Base-by-base conservation (phyloP, 805 yeast genomes). In the Nakazawaea pomicola region DNA sequence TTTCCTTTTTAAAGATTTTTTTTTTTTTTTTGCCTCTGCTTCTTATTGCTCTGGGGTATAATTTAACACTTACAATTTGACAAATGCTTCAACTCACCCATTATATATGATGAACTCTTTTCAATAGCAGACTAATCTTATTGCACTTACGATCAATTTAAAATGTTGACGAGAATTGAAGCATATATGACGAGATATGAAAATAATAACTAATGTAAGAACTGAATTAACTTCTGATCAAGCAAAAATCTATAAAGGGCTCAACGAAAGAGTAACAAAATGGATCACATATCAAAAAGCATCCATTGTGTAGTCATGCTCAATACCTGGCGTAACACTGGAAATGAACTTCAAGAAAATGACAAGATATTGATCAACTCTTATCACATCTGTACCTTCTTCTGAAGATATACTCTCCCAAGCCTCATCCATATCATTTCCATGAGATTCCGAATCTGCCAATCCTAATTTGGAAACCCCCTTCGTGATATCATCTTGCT, bases 261-360 rank as follows among this genome's bases (percentile, higher is more conserved):
- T 6, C 16, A 18, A 32, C 18, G 31, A 29, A 21, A 38, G 4
- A 23, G 14, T 6, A 38, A 24, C 20, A 14, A 23, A 21, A 20
- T 23, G 27, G 10, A 8, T 11, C 8, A 14, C 30, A 12, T n/a
- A 14, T 28, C 30, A 28, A 55, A 84, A 76, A 1, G 95, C 97
- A 59, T 89, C 90, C 97, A 91, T 93, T n/a, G 99, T 93, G 58
- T 89, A 89, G 54, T 93, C 99, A 61, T 91, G 95, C 64, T 91
- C 96, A 43, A 93, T 90, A 14, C 97, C 96, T 0, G 99, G 99
- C 1, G 96, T 90, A 7, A 93, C 98, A 65, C 97, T 87, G 7
- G 97, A 85, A 36, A 93, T 91, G 56, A 93, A 93, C 63, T 93
- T 93, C 54, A 93, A 70, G 59, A 93, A 93, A 12, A 91, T 82